Base-by-base conservation (phyloP, 2,329 filamentous ascomycete species). In the Colletotrichum camelliae region DNA sequence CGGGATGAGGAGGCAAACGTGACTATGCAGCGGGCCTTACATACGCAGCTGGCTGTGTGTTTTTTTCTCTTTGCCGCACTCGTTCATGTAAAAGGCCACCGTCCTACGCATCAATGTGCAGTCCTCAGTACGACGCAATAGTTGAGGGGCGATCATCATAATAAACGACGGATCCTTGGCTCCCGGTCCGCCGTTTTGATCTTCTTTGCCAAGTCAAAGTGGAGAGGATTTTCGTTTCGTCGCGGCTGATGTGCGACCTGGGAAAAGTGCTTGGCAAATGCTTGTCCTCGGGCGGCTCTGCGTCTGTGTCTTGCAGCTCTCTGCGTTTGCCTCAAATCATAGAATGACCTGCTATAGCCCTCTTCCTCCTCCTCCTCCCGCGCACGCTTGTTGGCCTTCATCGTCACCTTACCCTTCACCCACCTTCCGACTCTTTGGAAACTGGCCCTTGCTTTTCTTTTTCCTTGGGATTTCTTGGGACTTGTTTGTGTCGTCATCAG, bases 161-260 rank as follows among this genome's bases (percentile, higher is more conserved):
- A 72, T 43, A 48, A 62, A 61, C 10, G 18, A 24, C 24, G 52
- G 68, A 67, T 67, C 61, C 68, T 12, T 39, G 61, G 37, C 24
- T 35, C 67, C 72, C 72, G 61, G 24, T 7, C 24, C 39, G 24
- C 31, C 57, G 69, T 73, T 75, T 65, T 39, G 69, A 65, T 72
- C 68, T 37, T 75, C 52, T 75, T 75, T 61, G 57, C 69, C 62
- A 68, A 75, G 69, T 52, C 64, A 27, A 48, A 67, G 70, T 57
- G 62, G 18, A 39, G 57, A 43, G 24, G 43, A 67, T 75, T 52
- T 65, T 24, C 57, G 64, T 73, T 75, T 73, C 69, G 69, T 73
- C 55, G 69, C 69, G 61, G 55, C 62, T 65, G 64, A 73, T 64
- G 31, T 72, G 70, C 61, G 35, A 73, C 69, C 29, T 68, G 73